Evolutionary conservation across 768 basidiomycete species (phyloP).

Genomic region (Hemileccinum impolitum): DNA sequence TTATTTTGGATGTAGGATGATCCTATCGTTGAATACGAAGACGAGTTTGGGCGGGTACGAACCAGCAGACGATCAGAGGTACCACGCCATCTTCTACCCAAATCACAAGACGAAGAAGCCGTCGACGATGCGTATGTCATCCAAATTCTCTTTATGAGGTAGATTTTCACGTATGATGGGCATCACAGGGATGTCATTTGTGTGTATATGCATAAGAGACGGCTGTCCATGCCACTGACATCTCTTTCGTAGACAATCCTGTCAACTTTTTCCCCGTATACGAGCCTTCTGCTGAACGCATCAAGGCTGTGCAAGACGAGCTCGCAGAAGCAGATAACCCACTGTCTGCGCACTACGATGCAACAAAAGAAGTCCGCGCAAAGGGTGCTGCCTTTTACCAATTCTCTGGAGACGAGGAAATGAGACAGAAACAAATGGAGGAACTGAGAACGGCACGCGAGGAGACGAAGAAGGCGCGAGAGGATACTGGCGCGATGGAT

Average conservation of each 20-base stretch:
- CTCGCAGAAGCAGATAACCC: conserved; percentile 68
- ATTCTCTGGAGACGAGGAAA: conserved; percentile 84
- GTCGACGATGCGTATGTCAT: conserved; percentile 55
- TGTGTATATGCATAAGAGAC: conserved; percentile 24
- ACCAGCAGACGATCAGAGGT: conserved; percentile 71
- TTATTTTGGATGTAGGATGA: conserved; percentile 48
- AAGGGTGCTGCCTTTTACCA: conserved; percentile 92
- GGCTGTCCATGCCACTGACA: not conserved
- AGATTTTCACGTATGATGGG: conserved; percentile 6
- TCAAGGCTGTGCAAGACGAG: conserved; percentile 70
- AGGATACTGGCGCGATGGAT: conserved; percentile 59
- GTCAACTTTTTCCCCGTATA: conserved; percentile 86
- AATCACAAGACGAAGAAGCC: conserved; percentile 37
- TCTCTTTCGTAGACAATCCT: conserved; percentile 59
- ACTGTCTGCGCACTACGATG: conserved; percentile 76
- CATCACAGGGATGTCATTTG: conserved; percentile 56
- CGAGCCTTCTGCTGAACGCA: conserved; percentile 75
- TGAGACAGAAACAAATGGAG: conserved; percentile 76
- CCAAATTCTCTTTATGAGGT: not conserved
- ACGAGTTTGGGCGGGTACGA: conserved; percentile 80
- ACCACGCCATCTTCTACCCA: conserved; percentile 58
- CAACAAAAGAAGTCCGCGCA: conserved; percentile 75
- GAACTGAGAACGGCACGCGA: conserved; percentile 63
- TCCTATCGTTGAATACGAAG: conserved; percentile 80
- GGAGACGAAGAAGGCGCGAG: conserved; percentile 65